phyloP scores from a whole-genome alignment of 371 early-diverging fungal species.

The Actinomortierella wolfii region DNA sequence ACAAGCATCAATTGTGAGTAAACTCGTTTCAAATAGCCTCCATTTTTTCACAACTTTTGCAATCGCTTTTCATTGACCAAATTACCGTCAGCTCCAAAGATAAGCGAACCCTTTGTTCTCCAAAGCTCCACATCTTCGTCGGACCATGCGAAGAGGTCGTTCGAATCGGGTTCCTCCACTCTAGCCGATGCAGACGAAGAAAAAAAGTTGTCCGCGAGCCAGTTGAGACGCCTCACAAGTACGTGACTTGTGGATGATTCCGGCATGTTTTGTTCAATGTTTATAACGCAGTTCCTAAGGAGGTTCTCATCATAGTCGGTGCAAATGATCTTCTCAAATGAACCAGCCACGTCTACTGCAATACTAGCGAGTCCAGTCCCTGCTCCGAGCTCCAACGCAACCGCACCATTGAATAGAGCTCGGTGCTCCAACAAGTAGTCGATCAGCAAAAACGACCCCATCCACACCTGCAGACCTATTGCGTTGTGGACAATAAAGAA shows the following conservation, averaged over 20 bases:
- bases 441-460: constrained; percentile 30
- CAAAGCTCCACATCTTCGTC: constrained; percentile 13
- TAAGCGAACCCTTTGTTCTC: constrained; percentile 20
- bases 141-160: constrained; percentile 8
- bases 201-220: constrained; percentile 22
- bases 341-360: constrained; percentile 3
- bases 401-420: constrained; percentile 6
- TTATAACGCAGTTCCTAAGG: constrained; percentile 20
- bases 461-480: constrained; percentile 34
- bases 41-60: not conserved
- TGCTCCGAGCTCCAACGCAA: constrained; percentile 26
- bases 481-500: too few relatives aligned
- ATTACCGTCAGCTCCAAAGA: constrained; percentile 39
- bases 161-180: not conserved
- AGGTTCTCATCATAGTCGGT: constrained; percentile 10
- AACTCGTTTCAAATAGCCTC: not conserved
- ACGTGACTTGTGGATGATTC: constrained; percentile 1
- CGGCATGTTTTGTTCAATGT: constrained; percentile 10
- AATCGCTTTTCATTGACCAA: not conserved
- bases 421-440: constrained; percentile 22
- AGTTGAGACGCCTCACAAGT: constrained; percentile 15
- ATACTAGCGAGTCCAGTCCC: constrained; percentile 37
- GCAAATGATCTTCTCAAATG: constrained; percentile 15
- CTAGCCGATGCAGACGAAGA: constrained; percentile 2
- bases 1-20: not conserved